Percentiles rank a stretch among this genome's conserved stretches.
phyloP scores from a whole-genome alignment of 2,329 filamentous ascomycete genomes.

The Fusarium sp. region DNA sequence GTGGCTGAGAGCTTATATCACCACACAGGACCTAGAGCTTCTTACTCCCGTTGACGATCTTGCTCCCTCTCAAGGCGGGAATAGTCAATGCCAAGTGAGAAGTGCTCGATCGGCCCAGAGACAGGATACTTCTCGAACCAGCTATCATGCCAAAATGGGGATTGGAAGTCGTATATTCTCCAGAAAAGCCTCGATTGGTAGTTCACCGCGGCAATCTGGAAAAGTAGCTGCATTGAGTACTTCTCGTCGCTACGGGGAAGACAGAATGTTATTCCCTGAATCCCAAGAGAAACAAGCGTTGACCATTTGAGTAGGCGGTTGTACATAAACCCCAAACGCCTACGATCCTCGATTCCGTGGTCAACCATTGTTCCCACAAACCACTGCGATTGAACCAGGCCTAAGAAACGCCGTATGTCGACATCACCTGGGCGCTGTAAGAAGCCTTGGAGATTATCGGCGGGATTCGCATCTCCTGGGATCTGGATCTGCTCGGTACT shows the following conservation, averaged over 20 bases:
- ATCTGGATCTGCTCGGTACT: neutral
- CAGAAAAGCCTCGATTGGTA: rapidly evolving
- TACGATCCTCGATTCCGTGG: neutral
- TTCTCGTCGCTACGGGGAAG: neutral
- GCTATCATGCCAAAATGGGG: neutral
- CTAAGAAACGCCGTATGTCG: neutral
- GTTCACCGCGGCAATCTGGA: neutral
- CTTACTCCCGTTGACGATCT: neutral
- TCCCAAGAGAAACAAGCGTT: neutral
- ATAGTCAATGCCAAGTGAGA: neutral
- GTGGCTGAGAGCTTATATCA: neutral
- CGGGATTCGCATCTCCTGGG: neutral
- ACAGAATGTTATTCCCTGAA: neutral
- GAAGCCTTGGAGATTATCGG: neutral
- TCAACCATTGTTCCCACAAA: neutral
- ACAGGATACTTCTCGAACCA: constrained; percentile 1
- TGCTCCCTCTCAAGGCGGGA: neutral
- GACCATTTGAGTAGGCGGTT: neutral
- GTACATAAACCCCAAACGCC: neutral
- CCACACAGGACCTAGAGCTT: neutral
- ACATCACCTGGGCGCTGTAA: neutral
- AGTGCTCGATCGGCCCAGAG: neutral
- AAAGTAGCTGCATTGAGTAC: neutral
- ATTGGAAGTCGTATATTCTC: rapidly evolving
- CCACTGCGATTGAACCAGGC: neutral